Evolutionary conservation across 2,329 filamentous ascomycete genomes (phyloP).

Genomic region (Paradendryphiella salina): DNA sequence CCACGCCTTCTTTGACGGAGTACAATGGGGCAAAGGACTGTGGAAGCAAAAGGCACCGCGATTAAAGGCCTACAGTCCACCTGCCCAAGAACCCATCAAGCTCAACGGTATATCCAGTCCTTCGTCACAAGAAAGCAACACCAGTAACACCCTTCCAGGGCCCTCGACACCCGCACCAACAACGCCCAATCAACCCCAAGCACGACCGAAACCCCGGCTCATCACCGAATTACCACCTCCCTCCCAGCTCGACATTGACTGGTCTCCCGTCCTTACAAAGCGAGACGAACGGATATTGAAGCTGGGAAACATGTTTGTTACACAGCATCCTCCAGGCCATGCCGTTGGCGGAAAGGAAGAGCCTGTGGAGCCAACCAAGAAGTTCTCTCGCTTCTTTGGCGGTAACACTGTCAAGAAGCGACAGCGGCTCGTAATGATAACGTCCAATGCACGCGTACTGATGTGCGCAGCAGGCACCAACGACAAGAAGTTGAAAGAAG

Average conservation of each 20-base stretch:
- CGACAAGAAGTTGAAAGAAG: slow-evolving; percentile 92
- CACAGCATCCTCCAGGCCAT: slow-evolving; percentile 75
- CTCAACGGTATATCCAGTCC: slow-evolving; percentile 47
- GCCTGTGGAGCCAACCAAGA: slow-evolving; percentile 68
- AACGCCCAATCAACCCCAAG: slow-evolving; percentile 23
- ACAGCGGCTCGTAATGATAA: slow-evolving; percentile 91
- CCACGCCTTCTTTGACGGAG: slow-evolving; percentile 90
- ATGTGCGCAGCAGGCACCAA: slow-evolving; percentile 89
- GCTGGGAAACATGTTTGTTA: slow-evolving; percentile 85
- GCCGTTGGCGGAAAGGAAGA: slow-evolving; percentile 72
- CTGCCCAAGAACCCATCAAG: slow-evolving; percentile 67
- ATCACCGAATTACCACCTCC: slow-evolving; percentile 88
- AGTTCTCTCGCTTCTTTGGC: slow-evolving; percentile 91
- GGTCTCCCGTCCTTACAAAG: slow-evolving; percentile 91
- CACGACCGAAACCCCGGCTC: slow-evolving; percentile 67
- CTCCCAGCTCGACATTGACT: slow-evolving; percentile 59
- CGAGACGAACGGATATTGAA: slow-evolving; percentile 94
- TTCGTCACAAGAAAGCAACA: slow-evolving; percentile 7
- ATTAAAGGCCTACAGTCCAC: slow-evolving; percentile 80
- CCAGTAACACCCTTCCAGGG: slow-evolving; percentile 31
- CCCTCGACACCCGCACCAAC: slow-evolving; percentile 34
- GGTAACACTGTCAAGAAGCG: slow-evolving; percentile 90
- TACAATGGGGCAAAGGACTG: slow-evolving; percentile 77
- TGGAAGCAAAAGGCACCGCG: slow-evolving; percentile 91
- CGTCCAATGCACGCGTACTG: slow-evolving; percentile 85